These are phyloP conservation scores for Cryptococcus maquisensis DNA, from an alignment of 1,284 basidiomycete species.

Conservation along the genomic window DNA sequence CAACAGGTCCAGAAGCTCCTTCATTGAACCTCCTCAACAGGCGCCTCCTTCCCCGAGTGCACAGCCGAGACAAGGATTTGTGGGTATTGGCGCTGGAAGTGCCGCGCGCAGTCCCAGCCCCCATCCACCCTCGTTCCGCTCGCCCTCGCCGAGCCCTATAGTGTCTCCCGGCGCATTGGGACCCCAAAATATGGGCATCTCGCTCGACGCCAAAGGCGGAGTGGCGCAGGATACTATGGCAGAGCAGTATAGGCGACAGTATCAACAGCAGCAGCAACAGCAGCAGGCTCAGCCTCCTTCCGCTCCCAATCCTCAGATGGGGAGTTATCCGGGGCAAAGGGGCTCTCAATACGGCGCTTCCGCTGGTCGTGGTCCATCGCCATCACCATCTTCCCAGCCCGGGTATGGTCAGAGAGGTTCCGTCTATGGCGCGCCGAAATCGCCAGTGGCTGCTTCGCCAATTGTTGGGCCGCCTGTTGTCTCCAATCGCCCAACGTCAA, in stretches of 20 bases:
- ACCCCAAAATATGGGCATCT: slow-evolving; percentile 61
- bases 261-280: slow-evolving; percentile 40
- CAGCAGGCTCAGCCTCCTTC: slow-evolving; percentile 25
- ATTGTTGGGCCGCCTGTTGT: slow-evolving; percentile 12
- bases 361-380: neutral
- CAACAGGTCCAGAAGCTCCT: slow-evolving; percentile 41
- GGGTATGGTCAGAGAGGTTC: slow-evolving; percentile 6
- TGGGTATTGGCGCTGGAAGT: slow-evolving; percentile 67
- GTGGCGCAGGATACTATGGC: slow-evolving; percentile 79
- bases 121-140: slow-evolving; percentile 49
- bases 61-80: slow-evolving; percentile 60
- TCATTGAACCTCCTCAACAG: slow-evolving; percentile 19
- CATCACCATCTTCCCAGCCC: neutral
- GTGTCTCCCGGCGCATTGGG: slow-evolving; percentile 31
- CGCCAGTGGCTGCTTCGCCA: slow-evolving; percentile 9
- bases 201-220: slow-evolving; percentile 68
- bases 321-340: slow-evolving; percentile 13
- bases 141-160: slow-evolving; percentile 37
- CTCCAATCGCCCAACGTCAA: slow-evolving; percentile 18
- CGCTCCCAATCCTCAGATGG: slow-evolving; percentile 9
- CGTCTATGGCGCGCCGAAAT: slow-evolving; percentile 14
- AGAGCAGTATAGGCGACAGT: slow-evolving; percentile 49
- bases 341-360: slow-evolving; percentile 10
- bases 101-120: slow-evolving; percentile 60
- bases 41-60: slow-evolving; percentile 43